Base-by-base conservation (phyloP, 306 rosid genomes). In the Cicer cuneatum region DNA sequence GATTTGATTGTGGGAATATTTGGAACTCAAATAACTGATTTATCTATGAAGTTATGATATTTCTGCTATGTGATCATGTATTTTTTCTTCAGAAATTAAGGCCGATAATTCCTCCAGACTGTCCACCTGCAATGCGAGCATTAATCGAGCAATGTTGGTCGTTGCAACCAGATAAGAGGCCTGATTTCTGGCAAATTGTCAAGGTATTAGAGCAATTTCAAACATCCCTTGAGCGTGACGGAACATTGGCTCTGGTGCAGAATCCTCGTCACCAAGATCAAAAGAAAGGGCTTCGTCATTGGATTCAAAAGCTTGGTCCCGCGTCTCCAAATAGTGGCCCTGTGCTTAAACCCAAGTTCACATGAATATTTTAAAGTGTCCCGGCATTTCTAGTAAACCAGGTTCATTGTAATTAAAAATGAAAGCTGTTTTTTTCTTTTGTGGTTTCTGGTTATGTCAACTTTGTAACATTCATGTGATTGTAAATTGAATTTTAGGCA, bases 101-200 rank as follows among this genome's bases (percentile, higher is more conserved):
- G 74, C 99, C 97, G 6, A 63, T 19, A 38, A 83, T 95, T 72
- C 98, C 96, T 33, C 75, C 78, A 39, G 24, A 49, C 73, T 95
- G 98, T 38, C 92, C 92, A 4, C 71, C 87, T 47, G 93, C 90
- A 1, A 82, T 95, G 91, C 78, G 86, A 81, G 92, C 90, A 7
- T 81, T 95, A 62, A 92, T 95, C 8, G 93, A 92, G 85, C 98
- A 90, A 69, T 92, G 99, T 59, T 95, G 98, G 99, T 84, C 90
- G 8, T 68, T 71, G 74, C 96, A 89, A 47, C 87, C 97, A 2
- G 93, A 89, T 0, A 92, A 90, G 84, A 83, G 99, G 83, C 97
- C 96, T 0, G 97, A 95, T 66, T 95, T 92, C 75, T 90, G 96
- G 93, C 97, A 92, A 81, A 52, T 95, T 62, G 99, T 92, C 19